Percentiles rank a stretch among this genome's conserved stretches.
Conservation (phyloP, 306 rosid genomes). For the Rubus parviflorus region DNA sequence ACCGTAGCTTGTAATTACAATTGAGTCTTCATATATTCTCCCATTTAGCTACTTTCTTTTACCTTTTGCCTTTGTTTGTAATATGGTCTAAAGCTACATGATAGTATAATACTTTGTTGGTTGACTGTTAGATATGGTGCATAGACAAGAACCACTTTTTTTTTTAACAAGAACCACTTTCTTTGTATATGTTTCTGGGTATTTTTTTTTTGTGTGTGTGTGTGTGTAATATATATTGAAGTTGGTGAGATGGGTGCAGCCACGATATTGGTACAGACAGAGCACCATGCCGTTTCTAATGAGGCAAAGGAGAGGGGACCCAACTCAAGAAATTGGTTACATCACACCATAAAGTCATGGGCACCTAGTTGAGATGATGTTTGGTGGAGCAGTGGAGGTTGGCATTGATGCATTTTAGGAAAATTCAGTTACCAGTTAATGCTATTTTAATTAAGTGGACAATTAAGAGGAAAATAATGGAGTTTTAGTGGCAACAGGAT, state of each 20-base stretch:
- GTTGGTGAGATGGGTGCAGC: slow-evolving; percentile 12
- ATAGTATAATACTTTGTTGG: slow-evolving; percentile 5
- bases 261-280: background rate
- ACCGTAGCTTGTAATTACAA: slow-evolving; percentile 8
- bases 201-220: too few species aligned
- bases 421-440: background rate
- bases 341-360: slow-evolving; percentile 28
- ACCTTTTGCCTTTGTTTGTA: background rate
- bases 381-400: slow-evolving; percentile 15
- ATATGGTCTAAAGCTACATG: background rate
- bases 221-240: background rate
- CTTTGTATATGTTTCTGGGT: background rate
- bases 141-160: background rate
- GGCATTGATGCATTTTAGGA: background rate
- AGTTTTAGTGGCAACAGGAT: background rate
- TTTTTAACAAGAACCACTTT: background rate
- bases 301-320: slow-evolving; percentile 20
- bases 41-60: background rate
- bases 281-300: background rate
- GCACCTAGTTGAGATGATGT: slow-evolving; percentile 9
- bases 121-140: slow-evolving; percentile 13
- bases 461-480: background rate
- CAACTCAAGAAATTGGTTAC: slow-evolving; percentile 23
- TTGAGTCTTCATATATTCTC: too few species aligned
- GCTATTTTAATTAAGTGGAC: too few species aligned